Percentiles rank a stretch among this genome's conserved stretches.
These are phyloP conservation scores for Aquilaria agallochum DNA, from an alignment of 441 rosid genomes.

Conservation along the genomic window DNA sequence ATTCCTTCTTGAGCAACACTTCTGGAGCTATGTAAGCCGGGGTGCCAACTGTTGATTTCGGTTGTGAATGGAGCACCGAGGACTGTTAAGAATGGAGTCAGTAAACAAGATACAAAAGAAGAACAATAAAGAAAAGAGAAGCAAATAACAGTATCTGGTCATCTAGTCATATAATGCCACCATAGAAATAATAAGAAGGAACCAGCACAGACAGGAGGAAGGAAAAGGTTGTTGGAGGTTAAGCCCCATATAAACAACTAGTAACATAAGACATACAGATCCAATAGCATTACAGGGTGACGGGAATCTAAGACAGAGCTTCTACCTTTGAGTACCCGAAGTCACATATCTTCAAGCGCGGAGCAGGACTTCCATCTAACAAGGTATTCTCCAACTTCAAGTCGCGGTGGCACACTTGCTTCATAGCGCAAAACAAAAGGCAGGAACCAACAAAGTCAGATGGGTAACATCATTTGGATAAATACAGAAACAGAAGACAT, in stretches of 20 bases:
- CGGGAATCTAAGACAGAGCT: background rate
- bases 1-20: conserved; percentile 91
- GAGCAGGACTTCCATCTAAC: conserved; percentile 94
- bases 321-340: conserved; percentile 98
- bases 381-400: conserved; percentile 89
- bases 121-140: background rate
- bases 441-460: conserved; percentile 10
- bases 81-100: conserved; percentile 44
- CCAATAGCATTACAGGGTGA: too few species aligned
- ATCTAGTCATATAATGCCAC: too few species aligned
- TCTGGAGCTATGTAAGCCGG: conserved; percentile 99
- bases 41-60: conserved; percentile 99
- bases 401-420: conserved; percentile 98
- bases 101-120: background rate
- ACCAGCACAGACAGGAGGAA: conserved; percentile 1
- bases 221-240: background rate
- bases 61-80: conserved; percentile 93
- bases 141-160: background rate
- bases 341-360: conserved; percentile 94
- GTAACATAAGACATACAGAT: too few species aligned
- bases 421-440: conserved; percentile 13
- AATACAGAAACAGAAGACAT: conserved; percentile 11
- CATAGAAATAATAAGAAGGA: too few species aligned
- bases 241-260: too few species aligned
- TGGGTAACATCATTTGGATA: conserved; percentile 7